Percentiles rank a stretch among this genome's conserved stretches.
Evolutionary conservation across 129 eudicot species (phyloP).

Genomic region (Flaveria brownii): DNA sequence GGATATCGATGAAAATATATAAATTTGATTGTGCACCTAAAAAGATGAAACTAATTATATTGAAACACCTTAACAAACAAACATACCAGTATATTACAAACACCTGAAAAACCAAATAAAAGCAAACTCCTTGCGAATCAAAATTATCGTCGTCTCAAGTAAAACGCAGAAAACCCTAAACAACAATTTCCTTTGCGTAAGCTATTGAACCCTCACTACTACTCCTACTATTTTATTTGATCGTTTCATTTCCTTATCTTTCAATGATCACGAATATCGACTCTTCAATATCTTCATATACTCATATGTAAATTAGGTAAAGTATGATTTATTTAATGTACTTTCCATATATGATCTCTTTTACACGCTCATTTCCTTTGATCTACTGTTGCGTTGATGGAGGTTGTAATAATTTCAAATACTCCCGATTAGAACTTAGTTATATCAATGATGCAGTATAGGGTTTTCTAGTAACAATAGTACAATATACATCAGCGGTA

Average conservation of each 20-base stretch:
- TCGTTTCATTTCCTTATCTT: slow-evolving; percentile 14
- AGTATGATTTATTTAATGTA: not conserved
- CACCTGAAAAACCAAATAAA: no score
- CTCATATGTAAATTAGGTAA: not conserved
- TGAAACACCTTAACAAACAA: no score
- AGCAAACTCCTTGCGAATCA: not conserved
- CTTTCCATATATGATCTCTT: slow-evolving; percentile 23
- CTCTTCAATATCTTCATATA: not conserved
- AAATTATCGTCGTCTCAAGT: slow-evolving; percentile 13
- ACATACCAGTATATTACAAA: no score
- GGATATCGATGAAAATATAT: no score
- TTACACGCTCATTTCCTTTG: slow-evolving; percentile 4
- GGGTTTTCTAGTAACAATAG: no score
- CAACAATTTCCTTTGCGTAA: slow-evolving; percentile 2
- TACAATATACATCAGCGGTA: not conserved
- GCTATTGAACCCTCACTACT: slow-evolving; percentile 21
- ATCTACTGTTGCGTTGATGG: not conserved
- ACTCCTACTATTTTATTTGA: not conserved
- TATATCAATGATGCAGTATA: not conserved
- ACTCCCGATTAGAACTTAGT: not conserved
- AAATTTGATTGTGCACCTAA: no score
- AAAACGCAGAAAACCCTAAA: slow-evolving; percentile 15
- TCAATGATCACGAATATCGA: not conserved
- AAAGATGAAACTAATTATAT: no score
- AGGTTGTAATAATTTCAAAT: not conserved